These are phyloP conservation scores for Heterobasidion annosum DNA, from an alignment of 1,284 basidiomycete species.

Conservation along the genomic window DNA sequence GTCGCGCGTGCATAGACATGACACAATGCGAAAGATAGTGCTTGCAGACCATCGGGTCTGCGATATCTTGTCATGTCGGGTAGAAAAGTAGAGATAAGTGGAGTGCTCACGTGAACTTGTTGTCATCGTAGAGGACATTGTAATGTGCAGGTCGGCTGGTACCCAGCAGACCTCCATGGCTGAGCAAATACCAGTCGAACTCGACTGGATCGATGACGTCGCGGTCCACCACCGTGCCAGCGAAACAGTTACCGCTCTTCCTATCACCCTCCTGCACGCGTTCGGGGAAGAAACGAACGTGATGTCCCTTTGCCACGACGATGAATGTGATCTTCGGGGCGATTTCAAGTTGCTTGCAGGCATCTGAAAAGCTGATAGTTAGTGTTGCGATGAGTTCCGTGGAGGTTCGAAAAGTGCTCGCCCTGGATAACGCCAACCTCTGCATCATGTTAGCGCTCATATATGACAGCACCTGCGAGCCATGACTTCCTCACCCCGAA, in stretches of 20 bases:
- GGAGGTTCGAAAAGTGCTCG: slow-evolving; percentile 16
- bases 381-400: not conserved
- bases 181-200: slow-evolving; percentile 76
- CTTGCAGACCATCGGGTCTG: slow-evolving; percentile 60
- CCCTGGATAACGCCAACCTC: slow-evolving; percentile 52
- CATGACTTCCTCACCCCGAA: slow-evolving; percentile 32
- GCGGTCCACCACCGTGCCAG: slow-evolving; percentile 70
- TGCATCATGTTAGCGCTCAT: slow-evolving; percentile 13
- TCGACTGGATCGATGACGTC: slow-evolving; percentile 67
- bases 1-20: slow-evolving; percentile 79
- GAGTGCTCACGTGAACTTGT: slow-evolving; percentile 35
- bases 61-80: slow-evolving; percentile 6
- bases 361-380: slow-evolving; percentile 26
- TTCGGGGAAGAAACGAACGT: slow-evolving; percentile 68
- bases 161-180: slow-evolving; percentile 59
- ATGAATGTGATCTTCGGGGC: slow-evolving; percentile 64
- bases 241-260: slow-evolving; percentile 61
- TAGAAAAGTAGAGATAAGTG: not conserved
- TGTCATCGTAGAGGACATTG: slow-evolving; percentile 52
- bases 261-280: slow-evolving; percentile 39
- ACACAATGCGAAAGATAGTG: slow-evolving; percentile 67
- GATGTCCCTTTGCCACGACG: slow-evolving; percentile 73
- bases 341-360: slow-evolving; percentile 43
- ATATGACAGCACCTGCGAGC: not conserved
- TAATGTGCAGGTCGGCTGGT: slow-evolving; percentile 55